Conservation (phyloP, 805 yeast species). For the Ogataea chonburiensis region DNA sequence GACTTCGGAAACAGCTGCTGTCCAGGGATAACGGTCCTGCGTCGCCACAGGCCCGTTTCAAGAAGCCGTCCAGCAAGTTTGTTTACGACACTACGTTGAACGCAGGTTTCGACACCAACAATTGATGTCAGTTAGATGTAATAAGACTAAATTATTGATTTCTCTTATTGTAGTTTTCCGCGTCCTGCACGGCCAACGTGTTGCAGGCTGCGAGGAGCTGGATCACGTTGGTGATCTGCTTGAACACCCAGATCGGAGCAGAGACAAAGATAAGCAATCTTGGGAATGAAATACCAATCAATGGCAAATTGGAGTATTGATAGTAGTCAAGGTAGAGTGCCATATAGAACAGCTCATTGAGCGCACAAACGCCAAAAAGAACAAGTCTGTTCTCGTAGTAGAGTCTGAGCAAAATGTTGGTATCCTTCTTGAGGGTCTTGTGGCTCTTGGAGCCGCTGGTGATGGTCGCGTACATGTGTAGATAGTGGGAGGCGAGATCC, state of each 20-base stretch:
- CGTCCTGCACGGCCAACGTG: conserved; percentile 75
- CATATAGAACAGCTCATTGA: conserved; percentile 90
- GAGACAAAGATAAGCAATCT: conserved; percentile 47
- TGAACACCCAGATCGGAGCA: conserved; percentile 86
- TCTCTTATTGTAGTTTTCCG: conserved; percentile 39
- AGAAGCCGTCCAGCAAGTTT: conserved; percentile 23
- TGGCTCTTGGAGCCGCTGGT: conserved; percentile 78
- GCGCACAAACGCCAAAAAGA: conserved; percentile 84
- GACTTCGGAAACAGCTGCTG: conserved; percentile 14
- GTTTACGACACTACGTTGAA: conserved; percentile 18
- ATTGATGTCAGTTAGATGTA: conserved; percentile 15
- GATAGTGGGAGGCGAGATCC: conserved; percentile 90
- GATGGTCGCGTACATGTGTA: conserved; percentile 97
- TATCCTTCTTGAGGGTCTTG: conserved; percentile 72
- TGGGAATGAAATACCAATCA: conserved; percentile 33
- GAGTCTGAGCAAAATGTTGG: conserved; percentile 69
- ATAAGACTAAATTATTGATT: conserved; percentile 2
- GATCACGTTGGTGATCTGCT: conserved; percentile 85
- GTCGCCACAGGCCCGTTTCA: conserved; percentile 11
- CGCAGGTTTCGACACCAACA: conserved; percentile 19
- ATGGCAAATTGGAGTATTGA: conserved; percentile 43
- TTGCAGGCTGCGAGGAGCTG: conserved; percentile 87
- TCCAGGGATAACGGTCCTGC: conserved; percentile 7
- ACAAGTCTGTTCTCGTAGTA: conserved; percentile 87
- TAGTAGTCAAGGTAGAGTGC: conserved; percentile 81